These are phyloP conservation scores for Crataegus laevigata DNA, from an alignment of 306 rosid genomes.

Conservation along the genomic window DNA sequence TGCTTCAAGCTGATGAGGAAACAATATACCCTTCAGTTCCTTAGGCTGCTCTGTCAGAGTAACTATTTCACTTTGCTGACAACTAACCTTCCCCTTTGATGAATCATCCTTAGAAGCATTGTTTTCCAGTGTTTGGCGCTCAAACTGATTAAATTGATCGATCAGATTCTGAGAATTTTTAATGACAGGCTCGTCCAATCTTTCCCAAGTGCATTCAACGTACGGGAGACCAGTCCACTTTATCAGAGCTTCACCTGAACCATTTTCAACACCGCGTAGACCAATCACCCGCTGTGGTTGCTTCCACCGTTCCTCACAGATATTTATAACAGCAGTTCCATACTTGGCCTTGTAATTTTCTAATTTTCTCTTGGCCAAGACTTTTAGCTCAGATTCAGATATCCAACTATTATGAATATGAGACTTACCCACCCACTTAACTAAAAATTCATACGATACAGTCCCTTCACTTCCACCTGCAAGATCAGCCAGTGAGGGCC, in stretches of 20 bases:
- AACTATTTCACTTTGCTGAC: conserved; percentile 51
- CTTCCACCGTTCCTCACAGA: conserved; percentile 92
- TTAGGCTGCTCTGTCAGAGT: conserved; percentile 82
- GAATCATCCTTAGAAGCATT: conserved; percentile 48
- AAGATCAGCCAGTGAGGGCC: conserved; percentile 41
- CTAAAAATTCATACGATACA: conserved; percentile 57
- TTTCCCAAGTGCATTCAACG: conserved; percentile 97
- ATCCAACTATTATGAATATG: conserved; percentile 91
- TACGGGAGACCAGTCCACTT: conserved; percentile 93
- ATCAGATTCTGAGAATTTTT: conserved; percentile 55
- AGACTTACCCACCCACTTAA: conserved; percentile 96
- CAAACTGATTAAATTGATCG: conserved; percentile 47
- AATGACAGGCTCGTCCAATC: conserved; percentile 70
- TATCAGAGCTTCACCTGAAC: conserved; percentile 61
- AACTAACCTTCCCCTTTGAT: conserved; percentile 40
- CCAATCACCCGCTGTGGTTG: conserved; percentile 90
- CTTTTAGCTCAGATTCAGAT: conserved; percentile 84
- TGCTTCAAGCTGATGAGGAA: conserved; percentile 99
- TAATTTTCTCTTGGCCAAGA: conserved; percentile 88
- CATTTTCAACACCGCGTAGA: conserved; percentile 46
- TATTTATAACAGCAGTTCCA: conserved; percentile 70
- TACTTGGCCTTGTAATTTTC: conserved; percentile 97
- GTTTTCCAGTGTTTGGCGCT: conserved; percentile 59
- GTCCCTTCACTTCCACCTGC: conserved; percentile 38
- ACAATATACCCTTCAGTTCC: conserved; percentile 87